Conservation (phyloP, 495 filamentous ascomycete species). For the Penicillium daleae region DNA sequence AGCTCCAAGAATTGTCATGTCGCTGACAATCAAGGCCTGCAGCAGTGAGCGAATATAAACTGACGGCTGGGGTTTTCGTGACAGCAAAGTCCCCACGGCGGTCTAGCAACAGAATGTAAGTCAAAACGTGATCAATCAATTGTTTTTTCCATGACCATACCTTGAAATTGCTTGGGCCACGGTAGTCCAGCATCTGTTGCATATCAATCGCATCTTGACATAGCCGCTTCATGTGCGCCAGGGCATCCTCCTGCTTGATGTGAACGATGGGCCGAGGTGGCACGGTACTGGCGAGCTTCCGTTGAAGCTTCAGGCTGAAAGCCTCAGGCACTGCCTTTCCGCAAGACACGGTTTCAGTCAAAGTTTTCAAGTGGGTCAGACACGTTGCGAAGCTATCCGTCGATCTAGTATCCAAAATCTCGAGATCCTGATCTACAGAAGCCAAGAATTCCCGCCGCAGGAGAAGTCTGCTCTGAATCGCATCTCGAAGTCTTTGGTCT, state of each 20-base stretch:
- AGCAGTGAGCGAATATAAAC: slow-evolving; percentile 83
- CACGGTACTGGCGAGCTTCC: slow-evolving; percentile 86
- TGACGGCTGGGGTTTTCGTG: slow-evolving; percentile 78
- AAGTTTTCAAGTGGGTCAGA: slow-evolving; percentile 46
- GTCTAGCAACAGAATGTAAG: slow-evolving; percentile 46
- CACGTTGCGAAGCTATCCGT: slow-evolving; percentile 47
- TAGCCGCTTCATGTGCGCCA: slow-evolving; percentile 67
- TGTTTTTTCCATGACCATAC: slow-evolving; percentile 24
- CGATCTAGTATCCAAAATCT: slow-evolving; percentile 44
- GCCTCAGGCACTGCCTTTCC: slow-evolving; percentile 71
- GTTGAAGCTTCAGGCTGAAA: slow-evolving; percentile 89
- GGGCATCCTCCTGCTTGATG: slow-evolving; percentile 71
- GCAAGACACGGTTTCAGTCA: slow-evolving; percentile 61
- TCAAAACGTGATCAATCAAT: slow-evolving; percentile 11
- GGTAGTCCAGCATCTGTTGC: slow-evolving; percentile 67
- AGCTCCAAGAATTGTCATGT: slow-evolving; percentile 65
- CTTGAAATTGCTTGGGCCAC: slow-evolving; percentile 66
- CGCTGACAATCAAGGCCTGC: slow-evolving; percentile 74
- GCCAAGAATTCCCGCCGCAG: slow-evolving; percentile 67
- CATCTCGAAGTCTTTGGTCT: slow-evolving; percentile 55
- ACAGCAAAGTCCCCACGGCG: slow-evolving; percentile 68
- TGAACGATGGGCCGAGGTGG: slow-evolving; percentile 89
- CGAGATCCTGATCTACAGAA: slow-evolving; percentile 51
- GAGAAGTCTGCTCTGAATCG: slow-evolving; percentile 63
- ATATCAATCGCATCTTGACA: slow-evolving; percentile 74